Conservation (phyloP, 257 asterid species). For the Misopates orontium region DNA sequence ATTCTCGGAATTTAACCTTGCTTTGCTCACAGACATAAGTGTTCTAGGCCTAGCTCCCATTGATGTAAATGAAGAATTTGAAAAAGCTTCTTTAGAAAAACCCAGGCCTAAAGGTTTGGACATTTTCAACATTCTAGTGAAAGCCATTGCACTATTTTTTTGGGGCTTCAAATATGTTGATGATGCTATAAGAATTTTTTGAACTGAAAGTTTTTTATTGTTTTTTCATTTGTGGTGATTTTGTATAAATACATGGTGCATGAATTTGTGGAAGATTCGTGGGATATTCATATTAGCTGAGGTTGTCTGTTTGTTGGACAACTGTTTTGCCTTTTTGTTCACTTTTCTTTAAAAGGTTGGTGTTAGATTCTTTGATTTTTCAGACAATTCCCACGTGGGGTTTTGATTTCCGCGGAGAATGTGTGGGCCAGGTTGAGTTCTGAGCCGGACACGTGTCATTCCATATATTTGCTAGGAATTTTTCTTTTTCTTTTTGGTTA, state of each 20-base stretch:
- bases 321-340: slow-evolving; percentile 26
- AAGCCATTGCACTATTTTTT: slow-evolving; percentile 42
- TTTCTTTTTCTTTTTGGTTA: slow-evolving; percentile 16
- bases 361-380: slow-evolving; percentile 23
- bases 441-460: slow-evolving; percentile 38
- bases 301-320: slow-evolving; percentile 28
- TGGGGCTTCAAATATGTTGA: neutral
- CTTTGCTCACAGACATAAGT: slow-evolving; percentile 34
- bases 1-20: slow-evolving; percentile 25
- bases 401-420: slow-evolving; percentile 4
- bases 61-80: slow-evolving; percentile 12
- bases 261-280: slow-evolving; percentile 54
- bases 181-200: neutral
- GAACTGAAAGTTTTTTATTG: neutral
- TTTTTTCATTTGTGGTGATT: slow-evolving; percentile 5
- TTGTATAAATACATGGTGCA: slow-evolving; percentile 30
- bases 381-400: slow-evolving; percentile 25
- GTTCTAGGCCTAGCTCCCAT: slow-evolving; percentile 21
- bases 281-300: slow-evolving; percentile 50
- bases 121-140: slow-evolving; percentile 44
- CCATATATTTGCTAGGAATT: slow-evolving; percentile 19
- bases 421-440: slow-evolving; percentile 20
- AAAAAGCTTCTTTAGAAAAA: slow-evolving; percentile 19
- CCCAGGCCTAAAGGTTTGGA: slow-evolving; percentile 33
- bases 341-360: slow-evolving; percentile 35